A percentile compares a stretch with the other conserved stretches of the same genome.
These are phyloP conservation scores for Phaeolepiota aurea DNA, from an alignment of 768 basidiomycete species.

Conservation along the genomic window DNA sequence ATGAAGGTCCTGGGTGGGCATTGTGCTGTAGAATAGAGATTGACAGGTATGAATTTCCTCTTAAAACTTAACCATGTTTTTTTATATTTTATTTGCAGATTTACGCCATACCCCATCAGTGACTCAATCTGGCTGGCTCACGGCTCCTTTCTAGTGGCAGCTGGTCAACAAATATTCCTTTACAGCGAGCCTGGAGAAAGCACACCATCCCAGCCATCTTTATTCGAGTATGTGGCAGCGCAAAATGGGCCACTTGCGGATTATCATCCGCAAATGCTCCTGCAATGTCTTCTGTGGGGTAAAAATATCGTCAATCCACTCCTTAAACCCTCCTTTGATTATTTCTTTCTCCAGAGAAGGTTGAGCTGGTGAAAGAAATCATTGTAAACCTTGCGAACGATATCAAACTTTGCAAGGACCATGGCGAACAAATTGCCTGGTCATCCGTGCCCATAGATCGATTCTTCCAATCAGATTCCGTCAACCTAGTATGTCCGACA, in stretches of 20 bases:
- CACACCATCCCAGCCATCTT: slow-evolving; percentile 22
- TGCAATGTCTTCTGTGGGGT: slow-evolving; percentile 94
- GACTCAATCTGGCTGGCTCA: slow-evolving; percentile 90
- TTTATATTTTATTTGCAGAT: no score
- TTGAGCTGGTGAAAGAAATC: slow-evolving; percentile 78
- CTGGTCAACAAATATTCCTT: slow-evolving; percentile 77
- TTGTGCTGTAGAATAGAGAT: slow-evolving; percentile 65
- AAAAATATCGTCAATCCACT: no score
- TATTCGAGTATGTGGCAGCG: slow-evolving; percentile 78
- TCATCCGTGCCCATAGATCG: slow-evolving; percentile 48
- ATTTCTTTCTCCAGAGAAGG: slow-evolving; percentile 48
- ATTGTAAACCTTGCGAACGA: slow-evolving; percentile 56
- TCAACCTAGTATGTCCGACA: slow-evolving; percentile 7
- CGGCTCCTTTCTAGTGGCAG: slow-evolving; percentile 75
- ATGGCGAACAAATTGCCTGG: slow-evolving; percentile 24
- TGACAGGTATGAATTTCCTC: slow-evolving; percentile 36
- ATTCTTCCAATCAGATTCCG: slow-evolving; percentile 35
- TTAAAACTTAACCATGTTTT: no score
- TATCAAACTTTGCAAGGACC: slow-evolving; percentile 16
- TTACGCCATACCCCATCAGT: slow-evolving; percentile 69
- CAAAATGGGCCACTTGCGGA: slow-evolving; percentile 83
- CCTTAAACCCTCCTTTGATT: no score
- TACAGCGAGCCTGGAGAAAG: slow-evolving; percentile 44
- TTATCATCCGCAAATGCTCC: slow-evolving; percentile 88
- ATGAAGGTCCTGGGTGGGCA: slow-evolving; percentile 73